Percentiles rank a stretch among this genome's conserved stretches.
phyloP scores from a whole-genome alignment of 257 asterid species.

The Pogostemon cablin region DNA sequence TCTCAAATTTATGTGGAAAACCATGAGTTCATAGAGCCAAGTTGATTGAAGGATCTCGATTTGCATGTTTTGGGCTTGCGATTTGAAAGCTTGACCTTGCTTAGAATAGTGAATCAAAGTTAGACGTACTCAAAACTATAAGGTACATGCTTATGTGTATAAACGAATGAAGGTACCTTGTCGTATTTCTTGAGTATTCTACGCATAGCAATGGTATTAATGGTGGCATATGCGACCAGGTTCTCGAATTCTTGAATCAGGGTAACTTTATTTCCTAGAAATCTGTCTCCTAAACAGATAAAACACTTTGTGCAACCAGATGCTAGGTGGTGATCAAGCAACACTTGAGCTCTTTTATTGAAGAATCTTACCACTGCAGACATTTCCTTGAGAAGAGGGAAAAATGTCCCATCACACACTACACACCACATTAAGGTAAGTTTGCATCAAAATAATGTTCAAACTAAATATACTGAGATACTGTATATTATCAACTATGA shows the following conservation, averaged over 20 bases:
- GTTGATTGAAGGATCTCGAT: constrained; percentile 97
- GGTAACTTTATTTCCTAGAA: constrained; percentile 56
- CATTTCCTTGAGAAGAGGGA: constrained; percentile 82
- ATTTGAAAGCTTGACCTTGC: constrained; percentile 93
- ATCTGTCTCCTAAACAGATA: constrained; percentile 63
- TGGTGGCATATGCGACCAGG: constrained; percentile 75
- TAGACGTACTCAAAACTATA: background rate
- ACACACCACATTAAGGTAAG: constrained; percentile 26
- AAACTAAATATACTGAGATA: background rate
- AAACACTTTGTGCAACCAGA: constrained; percentile 69
- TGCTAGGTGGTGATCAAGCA: constrained; percentile 77
- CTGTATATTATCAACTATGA: background rate
- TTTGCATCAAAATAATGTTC: constrained; percentile 6
- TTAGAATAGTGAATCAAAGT: constrained; percentile 75
- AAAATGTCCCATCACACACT: constrained; percentile 90
- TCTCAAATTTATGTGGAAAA: constrained; percentile 74
- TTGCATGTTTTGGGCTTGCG: constrained; percentile 76
- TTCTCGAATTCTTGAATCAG: constrained; percentile 78
- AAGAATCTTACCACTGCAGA: constrained; percentile 78
- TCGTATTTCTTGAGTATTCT: constrained; percentile 93
- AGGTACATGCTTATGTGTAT: background rate
- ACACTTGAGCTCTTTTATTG: constrained; percentile 64
- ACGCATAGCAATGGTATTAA: constrained; percentile 85
- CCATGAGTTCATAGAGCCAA: constrained; percentile 89
- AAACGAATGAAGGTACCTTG: constrained; percentile 44